phyloP scores from a whole-genome alignment of 192 early-diverging fungal species.

The Dissophora ornata region DNA sequence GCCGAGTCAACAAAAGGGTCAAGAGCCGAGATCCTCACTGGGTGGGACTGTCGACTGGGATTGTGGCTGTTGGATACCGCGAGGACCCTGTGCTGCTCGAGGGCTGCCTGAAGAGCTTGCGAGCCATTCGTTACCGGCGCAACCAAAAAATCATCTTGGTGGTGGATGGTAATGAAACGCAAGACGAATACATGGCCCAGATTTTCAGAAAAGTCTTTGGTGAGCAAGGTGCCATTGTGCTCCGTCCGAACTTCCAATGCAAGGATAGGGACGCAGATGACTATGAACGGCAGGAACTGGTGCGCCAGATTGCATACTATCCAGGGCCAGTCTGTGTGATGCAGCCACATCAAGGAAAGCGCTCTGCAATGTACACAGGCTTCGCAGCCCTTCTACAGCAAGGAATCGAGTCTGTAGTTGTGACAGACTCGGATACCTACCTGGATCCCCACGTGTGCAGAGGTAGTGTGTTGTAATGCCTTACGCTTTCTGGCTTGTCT shows the following conservation, averaged over 20 bases:
- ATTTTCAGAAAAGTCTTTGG: slow-evolving; percentile 40
- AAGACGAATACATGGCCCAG: slow-evolving; percentile 51
- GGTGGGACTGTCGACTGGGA: slow-evolving; percentile 42
- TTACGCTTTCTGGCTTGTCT: not conserved
- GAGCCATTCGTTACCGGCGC: slow-evolving; percentile 42
- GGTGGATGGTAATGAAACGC: slow-evolving; percentile 43
- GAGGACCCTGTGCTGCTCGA: slow-evolving; percentile 43
- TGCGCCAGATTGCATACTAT: slow-evolving; percentile 41
- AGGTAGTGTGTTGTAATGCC: slow-evolving; percentile 32
- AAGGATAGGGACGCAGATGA: slow-evolving; percentile 30
- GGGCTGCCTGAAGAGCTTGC: slow-evolving; percentile 49
- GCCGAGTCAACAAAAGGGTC: slow-evolving; percentile 34
- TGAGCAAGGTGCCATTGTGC: slow-evolving; percentile 23
- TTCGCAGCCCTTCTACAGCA: slow-evolving; percentile 57
- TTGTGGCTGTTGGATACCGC: slow-evolving; percentile 50
- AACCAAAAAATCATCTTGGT: slow-evolving; percentile 35
- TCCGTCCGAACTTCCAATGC: slow-evolving; percentile 38
- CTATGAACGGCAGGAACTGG: slow-evolving; percentile 26
- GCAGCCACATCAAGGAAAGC: slow-evolving; percentile 65
- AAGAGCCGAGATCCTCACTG: slow-evolving; percentile 40
- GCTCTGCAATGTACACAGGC: slow-evolving; percentile 66
- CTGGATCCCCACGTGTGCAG: slow-evolving; percentile 60
- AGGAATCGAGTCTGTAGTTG: slow-evolving; percentile 64
- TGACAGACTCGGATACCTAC: slow-evolving; percentile 72
- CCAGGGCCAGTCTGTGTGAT: slow-evolving; percentile 57